Evolutionary conservation across 495 filamentous ascomycete species (phyloP).

Genomic region (Aspergillus coremiiformis): DNA sequence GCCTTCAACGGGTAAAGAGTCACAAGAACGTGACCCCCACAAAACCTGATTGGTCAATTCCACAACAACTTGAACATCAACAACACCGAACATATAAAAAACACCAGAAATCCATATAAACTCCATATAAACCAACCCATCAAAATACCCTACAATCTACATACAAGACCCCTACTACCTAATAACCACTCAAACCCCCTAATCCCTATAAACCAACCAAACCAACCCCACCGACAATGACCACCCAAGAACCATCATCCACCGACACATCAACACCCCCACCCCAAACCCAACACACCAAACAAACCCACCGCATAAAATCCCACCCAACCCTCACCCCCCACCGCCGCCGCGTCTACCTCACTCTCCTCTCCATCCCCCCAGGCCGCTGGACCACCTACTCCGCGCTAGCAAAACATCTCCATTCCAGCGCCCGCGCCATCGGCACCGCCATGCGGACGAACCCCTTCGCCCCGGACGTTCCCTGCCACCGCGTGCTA

Average conservation of each 20-base stretch:
- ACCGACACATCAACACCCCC: background rate
- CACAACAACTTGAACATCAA: background rate
- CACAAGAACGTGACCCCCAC: no score
- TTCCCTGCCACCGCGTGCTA: slow-evolving; percentile 44
- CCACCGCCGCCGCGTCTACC: slow-evolving; percentile 54
- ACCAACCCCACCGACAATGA: background rate
- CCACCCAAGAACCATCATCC: no score
- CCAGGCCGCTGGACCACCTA: slow-evolving; percentile 66
- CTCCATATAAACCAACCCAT: no score
- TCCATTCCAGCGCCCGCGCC: slow-evolving; percentile 66
- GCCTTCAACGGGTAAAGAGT: no score
- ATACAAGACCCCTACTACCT: no score
- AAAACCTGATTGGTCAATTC: background rate
- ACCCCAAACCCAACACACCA: background rate
- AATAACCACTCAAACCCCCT: no score
- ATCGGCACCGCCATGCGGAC: slow-evolving; percentile 70
- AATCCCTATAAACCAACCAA: background rate
- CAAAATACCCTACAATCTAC: no score
- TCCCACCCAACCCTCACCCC: slow-evolving; percentile 32
- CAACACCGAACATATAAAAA: background rate
- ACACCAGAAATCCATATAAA: background rate
- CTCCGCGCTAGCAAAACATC: slow-evolving; percentile 56
- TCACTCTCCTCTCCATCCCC: slow-evolving; percentile 64
- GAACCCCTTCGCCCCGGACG: slow-evolving; percentile 62
- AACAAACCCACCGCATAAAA: slow-evolving; percentile 8